Evolutionary conservation across 192 early-diverging fungal species (phyloP).

Genomic region (Phlyctochytrium planicorne): DNA sequence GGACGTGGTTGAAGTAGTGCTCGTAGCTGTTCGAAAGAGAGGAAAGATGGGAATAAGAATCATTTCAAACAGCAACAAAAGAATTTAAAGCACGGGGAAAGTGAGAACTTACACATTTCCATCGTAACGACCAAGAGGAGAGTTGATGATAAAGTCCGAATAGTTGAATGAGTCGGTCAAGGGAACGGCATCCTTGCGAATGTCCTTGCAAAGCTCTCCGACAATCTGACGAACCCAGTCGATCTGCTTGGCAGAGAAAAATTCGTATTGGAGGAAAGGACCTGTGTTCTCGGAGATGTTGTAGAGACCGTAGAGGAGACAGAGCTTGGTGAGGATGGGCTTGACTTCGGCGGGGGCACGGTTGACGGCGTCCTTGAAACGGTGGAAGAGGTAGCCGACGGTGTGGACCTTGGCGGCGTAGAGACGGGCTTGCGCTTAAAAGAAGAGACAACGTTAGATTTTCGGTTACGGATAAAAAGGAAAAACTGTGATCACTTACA

Average conservation of each 20-base stretch:
- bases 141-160: slow-evolving; percentile 74
- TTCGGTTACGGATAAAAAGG: too few species aligned
- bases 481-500: slow-evolving; percentile 28
- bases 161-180: slow-evolving; percentile 80
- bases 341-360: slow-evolving; percentile 62
- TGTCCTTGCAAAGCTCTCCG: slow-evolving; percentile 55
- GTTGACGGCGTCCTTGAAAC: slow-evolving; percentile 75
- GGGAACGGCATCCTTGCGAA: slow-evolving; percentile 74
- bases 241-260: slow-evolving; percentile 65
- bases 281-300: slow-evolving; percentile 78
- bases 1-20: not conserved
- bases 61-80: not conserved
- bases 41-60: not conserved
- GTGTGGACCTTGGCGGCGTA: slow-evolving; percentile 82
- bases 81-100: not conserved
- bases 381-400: slow-evolving; percentile 76
- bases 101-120: slow-evolving; percentile 68
- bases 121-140: slow-evolving; percentile 72
- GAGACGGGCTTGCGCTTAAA: slow-evolving; percentile 68
- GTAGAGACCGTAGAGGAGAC: slow-evolving; percentile 79
- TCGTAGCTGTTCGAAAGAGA: not conserved
- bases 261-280: slow-evolving; percentile 84
- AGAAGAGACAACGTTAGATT: not conserved
- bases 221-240: slow-evolving; percentile 37
- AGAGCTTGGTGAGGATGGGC: slow-evolving; percentile 67